These are phyloP conservation scores for Aspergillus latus DNA, from an alignment of 2,329 filamentous ascomycete genomes.

Conservation along the genomic window DNA sequence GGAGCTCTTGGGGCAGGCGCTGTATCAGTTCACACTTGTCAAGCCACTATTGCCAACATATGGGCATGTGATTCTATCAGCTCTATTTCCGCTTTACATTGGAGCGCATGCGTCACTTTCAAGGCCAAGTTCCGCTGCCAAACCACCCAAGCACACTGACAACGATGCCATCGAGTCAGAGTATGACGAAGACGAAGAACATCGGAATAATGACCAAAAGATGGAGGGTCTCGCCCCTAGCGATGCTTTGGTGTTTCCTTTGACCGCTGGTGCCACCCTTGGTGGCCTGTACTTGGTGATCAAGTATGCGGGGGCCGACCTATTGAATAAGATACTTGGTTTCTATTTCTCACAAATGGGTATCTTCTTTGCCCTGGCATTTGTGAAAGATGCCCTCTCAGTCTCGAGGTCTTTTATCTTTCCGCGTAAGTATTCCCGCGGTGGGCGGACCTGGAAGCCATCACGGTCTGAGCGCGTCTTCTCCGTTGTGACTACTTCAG, in stretches of 20 bases:
- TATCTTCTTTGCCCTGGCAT: conserved; percentile 70
- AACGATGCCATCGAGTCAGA: conserved; percentile 24
- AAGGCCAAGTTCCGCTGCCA: conserved; percentile 75
- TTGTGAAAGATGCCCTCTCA: conserved; percentile 71
- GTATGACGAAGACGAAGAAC: conserved; percentile 51
- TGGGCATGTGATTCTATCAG: conserved; percentile 64
- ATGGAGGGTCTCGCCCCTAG: conserved; percentile 70
- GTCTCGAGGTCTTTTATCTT: conserved; percentile 68
- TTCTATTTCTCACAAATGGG: conserved; percentile 81
- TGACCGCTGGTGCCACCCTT: conserved; percentile 72
- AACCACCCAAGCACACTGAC: conserved; percentile 48
- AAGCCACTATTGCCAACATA: conserved; percentile 57
- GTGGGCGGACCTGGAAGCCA: conserved; percentile 51
- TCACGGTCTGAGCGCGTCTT: conserved; percentile 36
- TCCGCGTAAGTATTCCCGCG: conserved; percentile 64
- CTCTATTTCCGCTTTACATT: conserved; percentile 79
- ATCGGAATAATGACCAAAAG: conserved; percentile 54
- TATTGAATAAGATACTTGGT: conserved; percentile 79
- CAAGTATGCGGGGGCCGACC: conserved; percentile 76
- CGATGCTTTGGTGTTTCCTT: conserved; percentile 81
- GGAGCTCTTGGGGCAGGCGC: conserved; percentile 41
- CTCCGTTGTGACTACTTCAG: conserved; percentile 14
- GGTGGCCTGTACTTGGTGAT: conserved; percentile 82
- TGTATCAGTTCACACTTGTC: conserved; percentile 46
- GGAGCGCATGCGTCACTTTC: conserved; percentile 83